Evolutionary conservation across 768 basidiomycete species (phyloP).

Genomic region (Steccherinum ochraceum): DNA sequence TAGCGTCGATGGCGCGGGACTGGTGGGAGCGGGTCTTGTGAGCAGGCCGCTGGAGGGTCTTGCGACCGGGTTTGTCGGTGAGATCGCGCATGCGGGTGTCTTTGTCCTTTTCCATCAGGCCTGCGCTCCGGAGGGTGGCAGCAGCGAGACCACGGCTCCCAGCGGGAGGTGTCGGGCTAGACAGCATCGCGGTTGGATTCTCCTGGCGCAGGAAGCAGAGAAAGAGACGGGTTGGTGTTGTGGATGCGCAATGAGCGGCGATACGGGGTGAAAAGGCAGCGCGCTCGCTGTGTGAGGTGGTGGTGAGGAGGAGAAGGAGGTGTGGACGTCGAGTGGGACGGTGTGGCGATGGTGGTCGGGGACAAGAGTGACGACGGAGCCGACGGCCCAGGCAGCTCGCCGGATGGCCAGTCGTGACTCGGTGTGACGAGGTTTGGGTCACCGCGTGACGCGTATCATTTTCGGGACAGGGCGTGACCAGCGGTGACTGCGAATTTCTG

Average conservation of each 20-base stretch:
- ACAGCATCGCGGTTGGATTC: slow-evolving; percentile 46
- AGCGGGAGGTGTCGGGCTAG: slow-evolving; percentile 52
- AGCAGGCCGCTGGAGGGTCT: slow-evolving; percentile 55
- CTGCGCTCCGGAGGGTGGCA: slow-evolving; percentile 61
- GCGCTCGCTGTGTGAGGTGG: background rate
- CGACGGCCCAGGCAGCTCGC: background rate
- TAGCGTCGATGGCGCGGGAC: slow-evolving; percentile 50
- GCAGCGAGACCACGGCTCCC: slow-evolving; percentile 53
- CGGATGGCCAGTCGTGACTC: no score
- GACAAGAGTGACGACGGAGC: background rate
- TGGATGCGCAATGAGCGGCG: background rate
- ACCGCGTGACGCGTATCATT: no score
- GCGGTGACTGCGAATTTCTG: no score
- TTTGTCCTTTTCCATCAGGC: slow-evolving; percentile 53
- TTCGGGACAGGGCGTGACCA: no score
- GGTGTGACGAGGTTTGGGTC: no score
- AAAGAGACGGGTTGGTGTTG: background rate
- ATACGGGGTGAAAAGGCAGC: background rate
- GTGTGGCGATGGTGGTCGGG: background rate
- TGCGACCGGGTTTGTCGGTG: slow-evolving; percentile 64
- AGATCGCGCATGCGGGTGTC: slow-evolving; percentile 72
- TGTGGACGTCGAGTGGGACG: background rate
- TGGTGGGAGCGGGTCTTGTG: slow-evolving; percentile 58
- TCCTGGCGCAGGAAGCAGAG: background rate
- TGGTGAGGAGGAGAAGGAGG: background rate